phyloP scores from a whole-genome alignment of 495 filamentous ascomycete genomes.

The Endocarpon pusillum region DNA sequence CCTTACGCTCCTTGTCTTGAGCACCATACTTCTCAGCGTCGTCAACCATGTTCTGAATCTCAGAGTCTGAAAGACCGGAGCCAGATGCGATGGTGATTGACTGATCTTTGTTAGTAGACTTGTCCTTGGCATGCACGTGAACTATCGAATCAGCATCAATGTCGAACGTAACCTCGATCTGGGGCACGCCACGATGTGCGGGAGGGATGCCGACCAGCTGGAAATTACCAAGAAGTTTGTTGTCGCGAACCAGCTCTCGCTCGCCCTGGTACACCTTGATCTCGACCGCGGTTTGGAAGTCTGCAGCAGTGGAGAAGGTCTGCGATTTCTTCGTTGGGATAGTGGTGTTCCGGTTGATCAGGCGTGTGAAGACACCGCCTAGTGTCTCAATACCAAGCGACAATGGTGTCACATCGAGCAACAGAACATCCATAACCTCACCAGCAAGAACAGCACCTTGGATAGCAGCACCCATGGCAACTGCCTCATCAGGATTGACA shows the following conservation, averaged over 20 bases:
- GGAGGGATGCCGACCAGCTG: slow-evolving; percentile 97
- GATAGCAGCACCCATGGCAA: slow-evolving; percentile 94
- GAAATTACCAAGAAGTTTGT: slow-evolving; percentile 99
- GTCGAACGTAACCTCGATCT: slow-evolving; percentile 98
- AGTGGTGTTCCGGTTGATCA: slow-evolving; percentile 99
- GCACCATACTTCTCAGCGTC: slow-evolving; percentile 96
- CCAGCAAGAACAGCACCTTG: slow-evolving; percentile 94
- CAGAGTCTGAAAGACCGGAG: slow-evolving; percentile 85
- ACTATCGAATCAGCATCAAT: slow-evolving; percentile 99
- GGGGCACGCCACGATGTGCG: slow-evolving; percentile 92
- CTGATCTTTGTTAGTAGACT: slow-evolving; percentile 98
- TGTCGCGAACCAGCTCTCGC: slow-evolving; percentile 97
- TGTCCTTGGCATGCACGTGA: slow-evolving; percentile 97
- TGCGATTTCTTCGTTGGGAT: slow-evolving; percentile 99
- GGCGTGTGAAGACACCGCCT: slow-evolving; percentile 94
- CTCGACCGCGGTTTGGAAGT: slow-evolving; percentile 98
- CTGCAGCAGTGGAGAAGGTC: slow-evolving; percentile 93
- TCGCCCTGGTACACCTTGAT: slow-evolving; percentile 99
- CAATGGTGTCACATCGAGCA: slow-evolving; percentile 92
- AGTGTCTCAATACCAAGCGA: slow-evolving; percentile 99
- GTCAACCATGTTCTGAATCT: slow-evolving; percentile 93
- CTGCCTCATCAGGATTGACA: slow-evolving; percentile 97
- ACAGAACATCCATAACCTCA: slow-evolving; percentile 89
- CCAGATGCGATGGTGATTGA: slow-evolving; percentile 98
- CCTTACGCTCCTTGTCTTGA: slow-evolving; percentile 91